A percentile compares a stretch with the other conserved stretches of the same genome.
Conservation (phyloP, 176 grass and related monocot genomes). For the Aechmea fasciata region DNA sequence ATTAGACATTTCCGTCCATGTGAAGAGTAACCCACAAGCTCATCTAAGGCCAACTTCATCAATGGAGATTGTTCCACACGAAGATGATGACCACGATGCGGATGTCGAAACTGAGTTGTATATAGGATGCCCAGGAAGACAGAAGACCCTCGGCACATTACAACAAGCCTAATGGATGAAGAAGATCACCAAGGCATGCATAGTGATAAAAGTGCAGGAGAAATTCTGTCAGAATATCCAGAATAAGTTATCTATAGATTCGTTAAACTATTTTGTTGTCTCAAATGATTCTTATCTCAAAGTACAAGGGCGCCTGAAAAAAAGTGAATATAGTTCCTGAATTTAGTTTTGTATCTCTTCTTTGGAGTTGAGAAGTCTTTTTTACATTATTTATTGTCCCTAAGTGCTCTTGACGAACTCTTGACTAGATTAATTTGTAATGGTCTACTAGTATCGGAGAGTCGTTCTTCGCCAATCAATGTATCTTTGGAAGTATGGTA, state of each 20-base stretch:
- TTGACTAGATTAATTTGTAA: no score
- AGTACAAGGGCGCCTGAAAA: not conserved
- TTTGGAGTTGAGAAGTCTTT: no score
- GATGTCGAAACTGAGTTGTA: conserved; percentile 38
- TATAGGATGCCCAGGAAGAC: conserved; percentile 28
- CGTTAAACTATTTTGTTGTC: not conserved
- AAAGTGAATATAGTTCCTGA: not conserved
- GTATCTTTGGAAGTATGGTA: no score
- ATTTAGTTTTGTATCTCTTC: not conserved
- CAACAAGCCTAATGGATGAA: not conserved
- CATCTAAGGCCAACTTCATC: not conserved
- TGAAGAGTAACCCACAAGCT: conserved; percentile 5
- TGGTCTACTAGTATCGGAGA: no score
- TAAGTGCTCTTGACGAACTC: no score
- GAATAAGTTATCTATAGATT: not conserved
- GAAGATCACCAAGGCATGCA: not conserved
- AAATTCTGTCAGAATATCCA: not conserved
- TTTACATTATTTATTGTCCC: no score
- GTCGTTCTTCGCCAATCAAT: no score
- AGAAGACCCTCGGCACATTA: not conserved
- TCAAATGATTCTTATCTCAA: not conserved
- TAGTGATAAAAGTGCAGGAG: conserved; percentile 14
- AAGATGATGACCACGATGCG: not conserved
- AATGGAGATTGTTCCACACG: not conserved
- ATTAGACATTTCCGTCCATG: not conserved